phyloP scores from a whole-genome alignment of 2,329 filamentous ascomycete species.

The Botrytis medusae region DNA sequence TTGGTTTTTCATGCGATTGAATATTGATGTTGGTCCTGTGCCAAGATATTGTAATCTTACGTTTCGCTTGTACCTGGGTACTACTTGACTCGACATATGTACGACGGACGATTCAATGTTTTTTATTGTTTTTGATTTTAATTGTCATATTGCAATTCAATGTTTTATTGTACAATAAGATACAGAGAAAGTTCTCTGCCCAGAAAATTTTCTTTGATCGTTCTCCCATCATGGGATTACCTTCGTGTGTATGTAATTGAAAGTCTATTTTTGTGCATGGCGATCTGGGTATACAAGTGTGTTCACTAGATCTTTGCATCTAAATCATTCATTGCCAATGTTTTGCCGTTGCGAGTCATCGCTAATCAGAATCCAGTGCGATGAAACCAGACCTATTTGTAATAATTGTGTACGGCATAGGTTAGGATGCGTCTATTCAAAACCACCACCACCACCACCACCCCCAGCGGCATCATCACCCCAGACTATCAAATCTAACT shows the following conservation, averaged over 20 bases:
- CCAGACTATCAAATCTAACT: constrained; percentile 15
- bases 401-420: constrained; percentile 28
- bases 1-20: neutral
- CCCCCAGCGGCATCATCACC: neutral
- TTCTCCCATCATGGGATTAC: neutral
- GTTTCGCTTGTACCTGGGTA: constrained; percentile 10
- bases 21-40: neutral
- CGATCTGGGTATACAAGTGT: neutral
- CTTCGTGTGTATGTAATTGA: neutral
- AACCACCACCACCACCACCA: constrained; percentile 15
- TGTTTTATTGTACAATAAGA: neutral
- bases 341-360: neutral
- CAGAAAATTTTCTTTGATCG: no score
- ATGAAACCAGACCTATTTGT: constrained; percentile 27
- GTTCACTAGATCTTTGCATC: neutral
- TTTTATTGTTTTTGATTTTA: neutral
- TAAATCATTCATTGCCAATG: neutral
- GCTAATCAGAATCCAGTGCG: constrained; percentile 23
- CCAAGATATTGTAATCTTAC: neutral
- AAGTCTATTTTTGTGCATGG: neutral
- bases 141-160: neutral
- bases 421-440: constrained; percentile 25
- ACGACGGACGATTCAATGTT: neutral
- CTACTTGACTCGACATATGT: constrained; percentile 2
- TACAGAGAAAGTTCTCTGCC: constrained; percentile 6